Percentiles rank a stretch among this genome's conserved stretches.
Conservation (phyloP, 148 eudicot genomes). For the Arbutus unedo region DNA sequence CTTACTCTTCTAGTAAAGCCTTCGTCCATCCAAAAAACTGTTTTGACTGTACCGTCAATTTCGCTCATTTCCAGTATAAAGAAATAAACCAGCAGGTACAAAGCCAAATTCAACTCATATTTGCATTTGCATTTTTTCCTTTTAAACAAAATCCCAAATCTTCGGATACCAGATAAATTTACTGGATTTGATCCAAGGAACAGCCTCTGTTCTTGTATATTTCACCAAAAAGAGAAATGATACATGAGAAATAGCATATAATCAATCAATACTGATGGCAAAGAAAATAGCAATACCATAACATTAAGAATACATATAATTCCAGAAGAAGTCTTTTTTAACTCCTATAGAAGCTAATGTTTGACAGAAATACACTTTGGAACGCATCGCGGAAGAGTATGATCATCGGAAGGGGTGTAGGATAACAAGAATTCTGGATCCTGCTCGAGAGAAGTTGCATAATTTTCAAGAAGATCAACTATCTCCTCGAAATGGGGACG, state of each 20-base stretch:
- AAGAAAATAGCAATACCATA: slow-evolving; percentile 10
- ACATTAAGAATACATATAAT: slow-evolving; percentile 13
- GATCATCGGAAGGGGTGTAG: slow-evolving; percentile 32
- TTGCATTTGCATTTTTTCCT: too few relatives aligned
- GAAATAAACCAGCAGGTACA: neutral
- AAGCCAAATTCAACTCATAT: neutral
- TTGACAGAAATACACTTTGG: slow-evolving; percentile 39
- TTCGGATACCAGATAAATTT: neutral
- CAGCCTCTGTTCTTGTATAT: neutral
- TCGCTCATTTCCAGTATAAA: too few relatives aligned
- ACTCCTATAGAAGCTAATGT: slow-evolving; percentile 23
- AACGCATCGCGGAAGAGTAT: slow-evolving; percentile 40
- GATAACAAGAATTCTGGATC: slow-evolving; percentile 69
- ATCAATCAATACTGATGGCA: neutral
- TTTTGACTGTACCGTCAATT: too few relatives aligned
- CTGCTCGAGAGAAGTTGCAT: slow-evolving; percentile 45
- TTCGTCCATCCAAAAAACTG: too few relatives aligned
- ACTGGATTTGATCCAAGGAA: neutral
- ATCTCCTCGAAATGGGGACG: slow-evolving; percentile 81
- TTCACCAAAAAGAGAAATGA: neutral
- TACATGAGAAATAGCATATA: neutral
- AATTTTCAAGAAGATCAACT: slow-evolving; percentile 55
- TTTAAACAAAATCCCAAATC: too few relatives aligned
- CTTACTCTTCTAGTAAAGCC: too few relatives aligned
- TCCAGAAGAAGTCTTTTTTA: slow-evolving; percentile 8